Percentiles rank a stretch among this genome's conserved stretches.
These are phyloP conservation scores for Phytophthora hibernalis DNA, from an alignment of 352 stramenopile genomes.

Conservation along the genomic window DNA sequence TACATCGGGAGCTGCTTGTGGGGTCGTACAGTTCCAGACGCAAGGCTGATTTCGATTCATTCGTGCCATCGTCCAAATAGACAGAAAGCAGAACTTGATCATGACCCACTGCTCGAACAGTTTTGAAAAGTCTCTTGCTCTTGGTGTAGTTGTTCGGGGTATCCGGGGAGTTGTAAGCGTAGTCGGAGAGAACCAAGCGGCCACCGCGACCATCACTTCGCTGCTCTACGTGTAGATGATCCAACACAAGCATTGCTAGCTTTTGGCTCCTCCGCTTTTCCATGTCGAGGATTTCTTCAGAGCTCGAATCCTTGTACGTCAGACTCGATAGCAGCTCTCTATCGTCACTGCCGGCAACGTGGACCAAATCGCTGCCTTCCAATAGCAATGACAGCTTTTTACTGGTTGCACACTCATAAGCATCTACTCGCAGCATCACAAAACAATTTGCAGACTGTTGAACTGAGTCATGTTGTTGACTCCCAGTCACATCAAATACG, in stretches of 20 bases:
- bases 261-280: constrained; percentile 17
- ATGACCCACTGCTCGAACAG: constrained; percentile 45
- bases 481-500: constrained; percentile 53
- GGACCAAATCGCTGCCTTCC: constrained; percentile 47
- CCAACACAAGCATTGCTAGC: constrained; percentile 54
- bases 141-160: background rate
- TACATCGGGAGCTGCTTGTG: constrained; percentile 40
- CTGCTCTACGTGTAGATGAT: constrained; percentile 64
- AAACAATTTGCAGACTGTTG: background rate
- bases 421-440: constrained; percentile 58
- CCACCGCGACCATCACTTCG: constrained; percentile 53
- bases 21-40: constrained; percentile 55
- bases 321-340: constrained; percentile 29
- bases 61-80: constrained; percentile 14
- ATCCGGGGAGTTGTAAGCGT: constrained; percentile 18
- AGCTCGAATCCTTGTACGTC: background rate
- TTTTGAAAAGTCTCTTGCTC: constrained; percentile 52
- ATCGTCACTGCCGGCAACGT: constrained; percentile 48
- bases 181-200: constrained; percentile 61
- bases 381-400: constrained; percentile 55
- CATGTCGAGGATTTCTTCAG: constrained; percentile 2
- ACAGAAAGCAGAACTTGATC: constrained; percentile 49
- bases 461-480: background rate
- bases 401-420: constrained; percentile 66
- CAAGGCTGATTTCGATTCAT: constrained; percentile 1